phyloP scores from a whole-genome alignment of 148 eudicot species.

The Pharnaceum exiguum region DNA sequence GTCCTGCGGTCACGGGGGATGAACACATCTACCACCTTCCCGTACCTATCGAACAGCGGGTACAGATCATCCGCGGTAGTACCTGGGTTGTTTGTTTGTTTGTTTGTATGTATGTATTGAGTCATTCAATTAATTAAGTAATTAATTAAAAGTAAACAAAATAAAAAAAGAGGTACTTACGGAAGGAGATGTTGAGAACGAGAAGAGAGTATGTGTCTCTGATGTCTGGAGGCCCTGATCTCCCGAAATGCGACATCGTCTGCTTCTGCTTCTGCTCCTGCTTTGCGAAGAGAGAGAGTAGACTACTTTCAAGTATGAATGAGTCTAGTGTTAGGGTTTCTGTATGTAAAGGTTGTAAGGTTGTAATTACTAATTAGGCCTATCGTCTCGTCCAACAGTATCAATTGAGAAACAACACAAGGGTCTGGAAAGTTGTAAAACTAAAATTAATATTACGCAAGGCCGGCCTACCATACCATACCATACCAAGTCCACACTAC shows the following conservation, averaged over 20 bases:
- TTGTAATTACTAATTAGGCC: too few species aligned
- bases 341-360: not conserved
- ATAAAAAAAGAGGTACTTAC: conserved; percentile 15
- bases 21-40: conserved; percentile 78
- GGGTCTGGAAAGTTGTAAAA: too few species aligned
- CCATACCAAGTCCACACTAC: too few species aligned
- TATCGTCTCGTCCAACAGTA: too few species aligned
- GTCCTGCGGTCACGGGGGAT: conserved; percentile 76
- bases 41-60: conserved; percentile 72
- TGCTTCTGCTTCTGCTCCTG: not conserved
- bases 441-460: too few species aligned
- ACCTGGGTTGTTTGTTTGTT: too few species aligned
- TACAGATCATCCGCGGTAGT: conserved; percentile 69
- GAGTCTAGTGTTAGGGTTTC: not conserved
- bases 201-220: conserved; percentile 76
- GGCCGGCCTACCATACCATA: too few species aligned
- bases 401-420: too few species aligned
- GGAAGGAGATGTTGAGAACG: conserved; percentile 78
- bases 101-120: too few species aligned
- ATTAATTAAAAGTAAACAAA: not conserved
- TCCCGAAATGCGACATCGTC: conserved; percentile 73
- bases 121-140: too few species aligned
- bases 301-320: not conserved
- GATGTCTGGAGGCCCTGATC: conserved; percentile 74
- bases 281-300: conserved; percentile 1